Base-by-base conservation (phyloP, 805 yeast genomes). In the Barnettozyma siamensis region DNA sequence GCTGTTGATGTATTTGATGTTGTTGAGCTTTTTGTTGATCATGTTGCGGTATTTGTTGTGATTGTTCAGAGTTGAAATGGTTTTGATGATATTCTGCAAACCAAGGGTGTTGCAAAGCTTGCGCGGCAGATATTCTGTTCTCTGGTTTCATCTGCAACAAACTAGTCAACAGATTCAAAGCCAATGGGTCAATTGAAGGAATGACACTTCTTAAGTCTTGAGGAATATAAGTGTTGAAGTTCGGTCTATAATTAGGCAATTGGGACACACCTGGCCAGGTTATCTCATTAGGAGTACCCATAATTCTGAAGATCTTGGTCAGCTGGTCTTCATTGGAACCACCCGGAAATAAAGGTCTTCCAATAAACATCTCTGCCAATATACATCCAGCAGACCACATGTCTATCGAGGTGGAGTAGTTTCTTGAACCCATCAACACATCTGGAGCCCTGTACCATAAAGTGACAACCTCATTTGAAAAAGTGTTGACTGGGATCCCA, bases 341-440 rank as follows among this genome's bases (percentile, higher is more conserved):
- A 26, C 99, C 99, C 17, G 98, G 96, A 64, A 93, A 93, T 38
- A 93, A 69, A 1, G 99, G 98, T 56, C 91, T 83, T 26, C 99
- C 96, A n/a, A 96, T 86, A 58, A 93, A 83, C 98, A 93, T 91
- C 59, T 93, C 99, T 3, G 97, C 98, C 61, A 93, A 76, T 41
- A 93, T 93, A 65, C 99, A 93, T 13, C 99, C 99, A 13, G 96
- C 94, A 15, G 96, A 88, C 99, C 99, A 93, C 67, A 93, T 87
- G 60, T 93, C 99, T 46, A 93, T 94, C 8, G 96, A 89, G 0
- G 99, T 93, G 35, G 96, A 85, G 64, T 93, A 93, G 42, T 94
- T 91, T 53, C 96, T 78, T 3, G 96, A 88, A 2, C 99, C 99
- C 57, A 93, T 72, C 39, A 93, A 69, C 24, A 93, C 98, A 60